A percentile compares a stretch with the other conserved stretches of the same genome.
These are phyloP conservation scores for Cylindrotheca fusiformis DNA, from an alignment of 108 stramenopile species.

Conservation along the genomic window DNA sequence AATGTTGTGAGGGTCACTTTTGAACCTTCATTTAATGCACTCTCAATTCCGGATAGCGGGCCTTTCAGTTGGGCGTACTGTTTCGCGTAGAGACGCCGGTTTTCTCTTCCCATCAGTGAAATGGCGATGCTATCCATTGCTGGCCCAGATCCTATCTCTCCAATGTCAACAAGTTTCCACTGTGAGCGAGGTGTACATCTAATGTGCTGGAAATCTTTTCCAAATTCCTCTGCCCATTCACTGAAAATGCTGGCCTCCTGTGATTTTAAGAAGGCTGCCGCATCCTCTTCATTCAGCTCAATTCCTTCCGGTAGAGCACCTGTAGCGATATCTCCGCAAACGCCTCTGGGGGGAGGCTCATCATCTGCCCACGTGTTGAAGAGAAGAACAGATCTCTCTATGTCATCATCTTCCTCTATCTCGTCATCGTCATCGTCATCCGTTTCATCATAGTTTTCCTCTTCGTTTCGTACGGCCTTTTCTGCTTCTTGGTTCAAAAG, in stretches of 20 bases:
- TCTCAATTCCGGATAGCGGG: too few relatives aligned
- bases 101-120: conserved; percentile 8
- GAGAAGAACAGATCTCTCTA: conserved; percentile 39
- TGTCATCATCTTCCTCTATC: conserved; percentile 28
- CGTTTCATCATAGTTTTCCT: conserved; percentile 34
- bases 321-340: conserved; percentile 20
- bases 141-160: background rate
- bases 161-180: background rate
- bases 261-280: conserved; percentile 1
- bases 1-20: too few relatives aligned
- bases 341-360: conserved; percentile 26
- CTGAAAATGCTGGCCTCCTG: background rate
- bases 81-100: background rate
- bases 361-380: conserved; percentile 49
- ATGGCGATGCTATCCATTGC: background rate
- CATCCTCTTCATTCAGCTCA: conserved; percentile 17
- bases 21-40: too few relatives aligned
- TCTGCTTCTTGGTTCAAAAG: conserved; percentile 29
- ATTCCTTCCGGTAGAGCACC: conserved; percentile 46
- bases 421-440: conserved; percentile 22
- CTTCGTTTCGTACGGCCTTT: conserved; percentile 22
- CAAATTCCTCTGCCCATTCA: conserved; percentile 6
- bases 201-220: background rate
- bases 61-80: background rate
- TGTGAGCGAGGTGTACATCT: background rate